phyloP scores from a whole-genome alignment of 208 protist genomes.

The Trypanosoma theileri region DNA sequence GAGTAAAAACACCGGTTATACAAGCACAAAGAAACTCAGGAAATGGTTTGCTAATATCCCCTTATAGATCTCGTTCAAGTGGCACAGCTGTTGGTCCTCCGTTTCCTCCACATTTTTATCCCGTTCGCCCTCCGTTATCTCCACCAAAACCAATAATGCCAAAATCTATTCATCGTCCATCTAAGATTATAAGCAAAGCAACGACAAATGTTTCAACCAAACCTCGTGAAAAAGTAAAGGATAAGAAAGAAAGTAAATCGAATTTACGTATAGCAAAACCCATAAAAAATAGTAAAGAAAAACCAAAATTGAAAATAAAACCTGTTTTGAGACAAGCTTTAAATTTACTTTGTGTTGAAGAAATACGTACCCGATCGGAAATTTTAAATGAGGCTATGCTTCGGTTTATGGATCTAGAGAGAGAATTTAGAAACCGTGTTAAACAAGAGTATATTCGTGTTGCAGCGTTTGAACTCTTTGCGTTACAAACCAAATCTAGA shows the following conservation, averaged over 20 bases:
- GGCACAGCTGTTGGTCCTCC: no score
- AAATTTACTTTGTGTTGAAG: conserved; percentile 36
- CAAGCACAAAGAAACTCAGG: no score
- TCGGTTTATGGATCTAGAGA: conserved; percentile 35
- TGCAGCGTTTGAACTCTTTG: conserved; percentile 55
- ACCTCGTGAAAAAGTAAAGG: neutral
- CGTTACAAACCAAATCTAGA: conserved; percentile 37
- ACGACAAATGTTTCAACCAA: no score
- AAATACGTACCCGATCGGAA: conserved; percentile 42
- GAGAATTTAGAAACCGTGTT: conserved; percentile 31
- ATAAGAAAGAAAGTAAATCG: neutral
- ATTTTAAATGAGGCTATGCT: conserved; percentile 36
- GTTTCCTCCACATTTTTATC: no score
- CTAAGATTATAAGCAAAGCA: no score
- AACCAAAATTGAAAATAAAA: conserved; percentile 17
- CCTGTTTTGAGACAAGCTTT: conserved; percentile 54
- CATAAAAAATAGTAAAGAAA: neutral
- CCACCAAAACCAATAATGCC: no score
- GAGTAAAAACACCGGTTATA: no score
- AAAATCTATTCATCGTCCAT: no score
- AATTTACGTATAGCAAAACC: neutral
- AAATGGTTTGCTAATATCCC: no score
- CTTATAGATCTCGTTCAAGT: no score
- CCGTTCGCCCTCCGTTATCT: no score
- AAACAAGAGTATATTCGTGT: conserved; percentile 42